Base-by-base conservation (phyloP, 2,329 filamentous ascomycete genomes). In the Fusarium fracticaudum region DNA sequence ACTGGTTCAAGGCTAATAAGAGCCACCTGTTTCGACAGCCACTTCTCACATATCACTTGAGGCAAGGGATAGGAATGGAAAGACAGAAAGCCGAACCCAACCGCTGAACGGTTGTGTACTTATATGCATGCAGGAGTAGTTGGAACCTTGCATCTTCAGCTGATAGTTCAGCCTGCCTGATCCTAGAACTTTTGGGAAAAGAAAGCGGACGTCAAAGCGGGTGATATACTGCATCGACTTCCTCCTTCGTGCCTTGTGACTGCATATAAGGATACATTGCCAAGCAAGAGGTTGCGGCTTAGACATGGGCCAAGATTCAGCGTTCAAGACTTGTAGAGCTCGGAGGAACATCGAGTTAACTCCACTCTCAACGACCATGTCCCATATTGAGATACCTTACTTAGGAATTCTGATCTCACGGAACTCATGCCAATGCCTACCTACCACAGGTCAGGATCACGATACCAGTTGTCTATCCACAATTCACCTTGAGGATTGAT, bases 131-230 rank as follows among this genome's bases (percentile, higher is more conserved):
- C 33, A 35, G 50, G 22, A 44, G 41, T 51, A 64, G 48, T 35
- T 43, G 17, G n/a, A 59, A 54, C 45, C 58, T 61, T 51, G 35
- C 43, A 63, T 60, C 14, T 64, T 64, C 67, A 71, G 55, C 73
- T 76, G 63, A 50, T 31, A 55, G 50, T 53, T 76, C 70, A 69
- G 67, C 71, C 73, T 67, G 53, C 63, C 55, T 41, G 62, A 47
- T 65, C 59, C 38, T 29, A 60, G 60, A 62, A 47, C 61, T 48
- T 38, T 53, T 38, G 33, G 50, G 48, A 58, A 73, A 71, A 68
- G 72, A 62, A 75, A 71, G 40, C 62, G 62, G 31, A 60, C 37
- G 72, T 73, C 69, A 66, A 73, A 72, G 72, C 69, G 72, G 54
- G 45, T 70, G 57, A 60, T 64, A 41, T 44, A 50, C 64, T 45